Percentiles rank a stretch among this genome's conserved stretches.
Conservation (phyloP, 768 basidiomycete genomes). For the Russula compacta region DNA sequence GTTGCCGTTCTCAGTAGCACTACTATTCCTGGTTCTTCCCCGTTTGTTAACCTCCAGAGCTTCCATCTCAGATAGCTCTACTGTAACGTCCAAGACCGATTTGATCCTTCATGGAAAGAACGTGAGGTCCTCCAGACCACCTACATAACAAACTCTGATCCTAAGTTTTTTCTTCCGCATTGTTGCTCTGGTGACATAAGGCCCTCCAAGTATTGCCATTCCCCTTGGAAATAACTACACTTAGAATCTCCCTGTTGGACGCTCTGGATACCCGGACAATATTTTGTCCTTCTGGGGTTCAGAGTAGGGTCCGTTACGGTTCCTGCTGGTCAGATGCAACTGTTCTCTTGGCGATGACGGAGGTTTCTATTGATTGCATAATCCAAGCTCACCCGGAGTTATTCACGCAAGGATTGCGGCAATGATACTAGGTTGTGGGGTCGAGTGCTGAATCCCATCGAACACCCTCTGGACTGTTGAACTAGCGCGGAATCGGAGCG, state of each 20-base stretch:
- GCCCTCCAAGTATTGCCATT: conserved; percentile 29
- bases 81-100: not conserved
- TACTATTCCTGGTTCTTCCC: not conserved
- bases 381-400: not conserved
- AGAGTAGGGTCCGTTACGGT: conserved; percentile 31
- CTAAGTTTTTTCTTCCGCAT: conserved; percentile 2
- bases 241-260: conserved; percentile 29
- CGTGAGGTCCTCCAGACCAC: not conserved
- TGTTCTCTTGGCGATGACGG: conserved; percentile 26
- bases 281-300: conserved; percentile 35
- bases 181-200: conserved; percentile 30
- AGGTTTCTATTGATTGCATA: too few relatives aligned
- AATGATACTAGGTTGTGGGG: not conserved
- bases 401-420: not conserved
- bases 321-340: conserved; percentile 18
- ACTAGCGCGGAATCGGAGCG: too few relatives aligned
- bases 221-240: conserved; percentile 29
- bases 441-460: too few relatives aligned
- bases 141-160: not conserved
- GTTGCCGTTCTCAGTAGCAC: not conserved
- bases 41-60: not conserved
- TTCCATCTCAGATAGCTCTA: conserved; percentile 1
- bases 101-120: conserved; percentile 10
- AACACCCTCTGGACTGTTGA: too few relatives aligned
- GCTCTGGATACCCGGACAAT: conserved; percentile 29